A percentile compares a stretch with the other conserved stretches of the same genome.
These are phyloP conservation scores for Pseudogymnoascus sp. DNA, from an alignment of 2,329 filamentous ascomycete species.

Conservation along the genomic window DNA sequence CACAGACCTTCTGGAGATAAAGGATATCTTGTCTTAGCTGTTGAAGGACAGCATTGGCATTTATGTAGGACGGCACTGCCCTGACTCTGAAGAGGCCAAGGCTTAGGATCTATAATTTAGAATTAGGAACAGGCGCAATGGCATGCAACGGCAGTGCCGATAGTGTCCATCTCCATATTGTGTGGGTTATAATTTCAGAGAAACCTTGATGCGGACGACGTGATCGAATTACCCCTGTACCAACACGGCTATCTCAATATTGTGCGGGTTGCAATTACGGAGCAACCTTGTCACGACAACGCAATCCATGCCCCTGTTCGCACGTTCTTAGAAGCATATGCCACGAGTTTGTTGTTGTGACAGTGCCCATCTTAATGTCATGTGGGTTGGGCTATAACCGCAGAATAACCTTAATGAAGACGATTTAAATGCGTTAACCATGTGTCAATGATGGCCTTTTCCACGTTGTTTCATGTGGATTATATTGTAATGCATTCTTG, in stretches of 20 bases:
- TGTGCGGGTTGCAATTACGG: not conserved
- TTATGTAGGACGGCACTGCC: not conserved
- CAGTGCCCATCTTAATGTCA: not conserved
- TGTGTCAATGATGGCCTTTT: not conserved
- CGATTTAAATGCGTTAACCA: not conserved
- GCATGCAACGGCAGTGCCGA: not conserved
- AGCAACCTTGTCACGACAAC: not conserved
- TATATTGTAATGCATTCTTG: not conserved
- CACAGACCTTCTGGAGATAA: not conserved
- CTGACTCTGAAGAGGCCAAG: not conserved
- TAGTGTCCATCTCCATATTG: slow-evolving; percentile 2
- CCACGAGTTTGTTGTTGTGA: not conserved
- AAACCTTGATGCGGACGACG: not conserved
- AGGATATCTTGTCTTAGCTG: not conserved
- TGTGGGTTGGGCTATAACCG: not conserved
- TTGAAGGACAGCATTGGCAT: not conserved
- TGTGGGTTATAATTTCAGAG: slow-evolving; percentile 3
- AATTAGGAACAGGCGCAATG: not conserved
- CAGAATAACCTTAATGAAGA: not conserved
- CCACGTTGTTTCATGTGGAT: not conserved
- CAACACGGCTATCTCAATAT: not conserved
- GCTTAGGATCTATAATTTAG: not conserved
- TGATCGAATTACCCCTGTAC: not conserved
- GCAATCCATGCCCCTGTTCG: not conserved
- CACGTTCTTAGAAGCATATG: not conserved